Evolutionary conservation across 129 eudicot genomes (phyloP), one percentile per base, ranked within the genome.

Genomic region (Erigeron canadensis): DNA sequence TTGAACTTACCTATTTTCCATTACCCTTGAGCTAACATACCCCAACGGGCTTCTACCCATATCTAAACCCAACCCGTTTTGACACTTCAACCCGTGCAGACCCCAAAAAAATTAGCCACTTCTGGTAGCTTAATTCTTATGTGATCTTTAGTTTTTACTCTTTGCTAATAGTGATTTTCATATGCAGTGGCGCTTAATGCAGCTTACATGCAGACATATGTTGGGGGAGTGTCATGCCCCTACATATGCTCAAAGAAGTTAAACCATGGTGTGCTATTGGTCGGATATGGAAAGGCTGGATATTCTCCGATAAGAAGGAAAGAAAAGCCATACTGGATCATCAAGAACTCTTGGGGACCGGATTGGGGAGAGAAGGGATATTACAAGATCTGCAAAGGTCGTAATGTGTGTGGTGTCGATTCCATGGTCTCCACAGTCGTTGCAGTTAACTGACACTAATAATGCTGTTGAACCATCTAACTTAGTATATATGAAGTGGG

Each of bases 141-240:
- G 34, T 28, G 34, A 28, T 28, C 34, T 28, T 28, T 28, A 28
- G 34, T 28, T 28, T 28, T 28, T 65, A 21, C 28, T 6, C 13
- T 34, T 28, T 28, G 1, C 34, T 28, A 28, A 28, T 3, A 28
- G 34, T 28, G 34, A 28, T 28, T 2, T 28, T 28, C 34, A 3
- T 28, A 28, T 84, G 88, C 86, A 85, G 95, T 90, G 85, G 95
- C 91, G 28, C 87, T 90, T 75, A 87, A 90, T 61, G 95, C 95
- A 6, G 91, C 76, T 8, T 90, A 70, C 73, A 90, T 90, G 97
- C 95, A 88, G 61, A 85, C 95, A 4, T 90, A 90, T 60, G 67
- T 90, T 4, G 83, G 88, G 10, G 97, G 97, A 75, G 97, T 90
- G 12, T 90, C 97, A 8, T 90, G 97, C 83, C 97, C 95, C 6